These are phyloP conservation scores for Marasmius sp. DNA, from an alignment of 1,284 basidiomycete genomes.

Conservation along the genomic window DNA sequence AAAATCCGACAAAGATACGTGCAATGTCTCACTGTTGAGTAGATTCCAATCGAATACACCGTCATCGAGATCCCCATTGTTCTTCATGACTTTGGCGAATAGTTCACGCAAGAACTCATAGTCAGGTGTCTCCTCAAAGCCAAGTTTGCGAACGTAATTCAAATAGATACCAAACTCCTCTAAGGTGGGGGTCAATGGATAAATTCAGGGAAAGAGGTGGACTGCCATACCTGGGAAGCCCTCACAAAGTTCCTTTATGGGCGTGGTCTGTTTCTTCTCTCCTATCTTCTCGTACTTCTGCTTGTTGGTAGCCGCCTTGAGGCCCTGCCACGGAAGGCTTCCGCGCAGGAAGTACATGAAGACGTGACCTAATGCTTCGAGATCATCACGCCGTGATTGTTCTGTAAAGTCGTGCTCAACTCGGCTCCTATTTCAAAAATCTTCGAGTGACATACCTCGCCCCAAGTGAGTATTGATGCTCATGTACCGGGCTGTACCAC, in stretches of 20 bases:
- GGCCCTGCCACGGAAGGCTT: slow-evolving; percentile 92
- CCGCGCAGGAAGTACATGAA: slow-evolving; percentile 98
- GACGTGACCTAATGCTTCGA: slow-evolving; percentile 94
- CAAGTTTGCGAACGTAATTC: slow-evolving; percentile 86
- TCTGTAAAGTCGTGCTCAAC: slow-evolving; percentile 45
- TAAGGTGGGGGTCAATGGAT: slow-evolving; percentile 26
- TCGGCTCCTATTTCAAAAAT: slow-evolving; percentile 5
- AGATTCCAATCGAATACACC: slow-evolving; percentile 91
- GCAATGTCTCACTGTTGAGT: slow-evolving; percentile 56
- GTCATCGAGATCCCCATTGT: slow-evolving; percentile 85
- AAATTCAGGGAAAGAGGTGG: not conserved
- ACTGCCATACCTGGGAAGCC: slow-evolving; percentile 78
- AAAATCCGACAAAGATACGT: slow-evolving; percentile 1
- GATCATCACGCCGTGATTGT: slow-evolving; percentile 92
- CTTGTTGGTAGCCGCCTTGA: slow-evolving; percentile 97
- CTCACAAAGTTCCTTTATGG: slow-evolving; percentile 92
- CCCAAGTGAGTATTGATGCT: slow-evolving; percentile 96
- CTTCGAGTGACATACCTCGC: slow-evolving; percentile 54
- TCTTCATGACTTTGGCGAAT: slow-evolving; percentile 90
- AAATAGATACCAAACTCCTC: slow-evolving; percentile 89
- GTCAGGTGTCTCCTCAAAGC: slow-evolving; percentile 93
- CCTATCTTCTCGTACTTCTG: slow-evolving; percentile 99
- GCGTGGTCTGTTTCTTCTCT: slow-evolving; percentile 97
- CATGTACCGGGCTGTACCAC: slow-evolving; percentile 94
- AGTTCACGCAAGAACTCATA: slow-evolving; percentile 94